phyloP scores from a whole-genome alignment of 306 rosid species.

The Benincasa hispida region DNA sequence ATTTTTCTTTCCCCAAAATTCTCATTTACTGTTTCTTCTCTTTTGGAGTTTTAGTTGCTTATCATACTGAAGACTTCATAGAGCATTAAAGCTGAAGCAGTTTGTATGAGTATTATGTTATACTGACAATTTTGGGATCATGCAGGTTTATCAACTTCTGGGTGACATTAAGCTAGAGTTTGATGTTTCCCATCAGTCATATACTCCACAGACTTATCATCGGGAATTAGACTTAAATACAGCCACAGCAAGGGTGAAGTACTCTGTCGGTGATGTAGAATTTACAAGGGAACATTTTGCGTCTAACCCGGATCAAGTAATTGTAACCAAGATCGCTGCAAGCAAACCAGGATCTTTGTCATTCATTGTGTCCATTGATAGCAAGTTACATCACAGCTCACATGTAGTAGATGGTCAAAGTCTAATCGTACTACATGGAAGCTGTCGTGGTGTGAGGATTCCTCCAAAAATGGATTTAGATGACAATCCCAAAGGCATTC shows the following conservation, averaged over 20 bases:
- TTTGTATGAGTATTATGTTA: not conserved
- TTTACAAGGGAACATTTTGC: slow-evolving; percentile 76
- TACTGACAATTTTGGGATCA: slow-evolving; percentile 15
- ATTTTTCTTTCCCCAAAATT: not conserved
- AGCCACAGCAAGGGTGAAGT: slow-evolving; percentile 58
- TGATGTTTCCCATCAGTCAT: slow-evolving; percentile 52
- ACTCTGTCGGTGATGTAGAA: slow-evolving; percentile 59
- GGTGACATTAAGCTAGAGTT: slow-evolving; percentile 78
- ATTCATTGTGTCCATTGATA: slow-evolving; percentile 54
- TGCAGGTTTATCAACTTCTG: slow-evolving; percentile 72
- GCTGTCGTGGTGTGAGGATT: slow-evolving; percentile 49
- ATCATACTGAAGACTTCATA: not conserved
- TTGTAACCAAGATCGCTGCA: slow-evolving; percentile 53
- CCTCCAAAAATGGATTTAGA: slow-evolving; percentile 25
- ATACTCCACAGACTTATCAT: slow-evolving; percentile 42
- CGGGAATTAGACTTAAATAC: slow-evolving; percentile 75
- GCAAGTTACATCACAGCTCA: slow-evolving; percentile 54
- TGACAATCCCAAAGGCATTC: slow-evolving; percentile 57
- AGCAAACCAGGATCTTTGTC: slow-evolving; percentile 63
- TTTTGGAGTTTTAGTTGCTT: not conserved
- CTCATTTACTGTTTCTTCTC: not conserved
- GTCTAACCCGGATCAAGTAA: slow-evolving; percentile 67
- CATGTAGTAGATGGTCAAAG: slow-evolving; percentile 28
- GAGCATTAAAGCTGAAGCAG: not conserved
- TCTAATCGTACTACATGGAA: slow-evolving; percentile 59